Evolutionary conservation across 2,329 filamentous ascomycete genomes (phyloP).

Genomic region (Endothia cerciana): DNA sequence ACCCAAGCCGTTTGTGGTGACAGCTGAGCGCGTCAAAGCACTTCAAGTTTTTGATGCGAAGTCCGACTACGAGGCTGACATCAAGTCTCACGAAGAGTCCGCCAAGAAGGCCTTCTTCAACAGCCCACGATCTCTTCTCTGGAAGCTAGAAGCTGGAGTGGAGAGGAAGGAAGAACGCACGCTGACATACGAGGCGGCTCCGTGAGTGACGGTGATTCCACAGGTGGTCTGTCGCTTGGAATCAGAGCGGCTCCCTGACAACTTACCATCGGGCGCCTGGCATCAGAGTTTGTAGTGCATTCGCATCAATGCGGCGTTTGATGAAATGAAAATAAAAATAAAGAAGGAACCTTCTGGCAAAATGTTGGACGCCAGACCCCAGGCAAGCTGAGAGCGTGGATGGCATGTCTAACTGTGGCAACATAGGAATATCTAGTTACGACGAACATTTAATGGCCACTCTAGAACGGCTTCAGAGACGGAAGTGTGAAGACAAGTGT

Average conservation of each 20-base stretch:
- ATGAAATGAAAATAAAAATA: too few relatives aligned
- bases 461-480: too few relatives aligned
- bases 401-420: too few relatives aligned
- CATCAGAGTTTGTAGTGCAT: neutral
- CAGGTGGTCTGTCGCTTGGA: neutral
- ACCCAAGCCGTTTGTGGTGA: slow-evolving; percentile 37
- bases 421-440: too few relatives aligned
- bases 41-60: slow-evolving; percentile 29
- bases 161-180: neutral
- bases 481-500: too few relatives aligned
- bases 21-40: slow-evolving; percentile 34
- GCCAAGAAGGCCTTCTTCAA: slow-evolving; percentile 32
- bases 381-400: too few relatives aligned
- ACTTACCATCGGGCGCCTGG: neutral
- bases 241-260: neutral
- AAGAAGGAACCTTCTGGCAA: too few relatives aligned
- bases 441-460: too few relatives aligned
- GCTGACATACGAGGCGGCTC: neutral
- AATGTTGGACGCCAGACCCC: too few relatives aligned
- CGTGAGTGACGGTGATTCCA: neutral
- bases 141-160: slow-evolving; percentile 11
- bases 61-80: slow-evolving; percentile 16
- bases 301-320: neutral
- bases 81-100: slow-evolving; percentile 25
- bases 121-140: slow-evolving; percentile 9